Evolutionary conservation across 1,284 basidiomycete genomes (phyloP), one percentile per base, ranked within the genome.

Genomic region (Irpex rosettiformis): DNA sequence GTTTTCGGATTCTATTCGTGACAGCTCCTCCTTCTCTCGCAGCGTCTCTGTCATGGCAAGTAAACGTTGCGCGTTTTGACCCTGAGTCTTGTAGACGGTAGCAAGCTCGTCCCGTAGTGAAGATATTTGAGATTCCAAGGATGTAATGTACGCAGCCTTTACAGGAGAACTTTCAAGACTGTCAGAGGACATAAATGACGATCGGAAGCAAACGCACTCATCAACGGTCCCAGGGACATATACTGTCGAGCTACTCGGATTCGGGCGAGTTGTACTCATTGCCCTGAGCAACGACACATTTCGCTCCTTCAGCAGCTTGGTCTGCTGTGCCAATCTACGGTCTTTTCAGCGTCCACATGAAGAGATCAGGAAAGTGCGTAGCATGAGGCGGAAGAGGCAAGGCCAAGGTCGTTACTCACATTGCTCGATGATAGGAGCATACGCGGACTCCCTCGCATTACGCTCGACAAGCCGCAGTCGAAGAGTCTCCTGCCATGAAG

Each of bases 51-150:
- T 96, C 88, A 98, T 93, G 5, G 91, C 83, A 13, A 99, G 80
- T 11, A 96, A 80, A 42, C 93, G 83, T 71, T 98, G 96, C 1
- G 95, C 93, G 72, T 97, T 97, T 74, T 96, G 94, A 0, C 93
- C 92, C 70, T 98, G 96, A 0, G 94, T 93, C 73, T 97, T 96
- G 81, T 99, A 99, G 2, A 97, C 86, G 4, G 89, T 91, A 2
- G 94, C 91, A 45, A 98, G 79, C 72, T 98, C 96, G 66, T 93
- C 90, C 25, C 94, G 86, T 51, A 96, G 79, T 4, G 91, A 86
- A 2, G 93, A 91, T 70, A 98, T 92, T 71, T 98, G 95, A 2
- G 89, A 88, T 73, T 98, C 95, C 55, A 98, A 85, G 13, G 96
- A 96, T 1, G 88, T 78, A 66, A 96, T 88, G 71, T 97, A 94